Conservation (phyloP, 108 stramenopile genomes). For the Phaeodactylum tricornutum region DNA sequence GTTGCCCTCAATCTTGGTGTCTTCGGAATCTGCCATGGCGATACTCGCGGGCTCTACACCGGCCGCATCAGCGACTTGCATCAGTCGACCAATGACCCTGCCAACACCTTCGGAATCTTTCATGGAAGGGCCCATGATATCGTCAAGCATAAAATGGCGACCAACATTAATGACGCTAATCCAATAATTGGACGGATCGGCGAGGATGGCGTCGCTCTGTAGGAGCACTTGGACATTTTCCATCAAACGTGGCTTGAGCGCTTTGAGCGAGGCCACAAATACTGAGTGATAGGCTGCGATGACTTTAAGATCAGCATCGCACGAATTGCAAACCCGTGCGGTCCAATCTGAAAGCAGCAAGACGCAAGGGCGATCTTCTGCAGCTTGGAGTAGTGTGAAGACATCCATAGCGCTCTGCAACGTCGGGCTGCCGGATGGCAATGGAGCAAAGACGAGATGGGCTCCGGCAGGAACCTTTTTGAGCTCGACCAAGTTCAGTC, state of each 20-base stretch:
- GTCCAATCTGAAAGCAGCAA: constrained; percentile 81
- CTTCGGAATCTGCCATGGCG: constrained; percentile 26
- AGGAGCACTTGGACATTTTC: constrained; percentile 54
- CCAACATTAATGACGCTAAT: constrained; percentile 90
- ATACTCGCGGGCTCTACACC: constrained; percentile 62
- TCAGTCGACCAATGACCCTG: constrained; percentile 69
- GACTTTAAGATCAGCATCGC: constrained; percentile 71
- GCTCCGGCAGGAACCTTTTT: constrained; percentile 45
- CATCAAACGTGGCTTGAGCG: constrained; percentile 55
- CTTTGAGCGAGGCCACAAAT: constrained; percentile 43
- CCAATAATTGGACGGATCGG: constrained; percentile 91
- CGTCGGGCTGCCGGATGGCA: constrained; percentile 57
- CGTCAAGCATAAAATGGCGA: constrained; percentile 73
- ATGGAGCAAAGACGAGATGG: constrained; percentile 77
- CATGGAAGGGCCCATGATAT: constrained; percentile 74
- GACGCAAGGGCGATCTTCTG: constrained; percentile 31
- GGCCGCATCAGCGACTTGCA: constrained; percentile 75
- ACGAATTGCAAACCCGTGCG: constrained; percentile 66
- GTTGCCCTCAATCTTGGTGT: constrained; percentile 8
- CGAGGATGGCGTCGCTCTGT: constrained; percentile 81
- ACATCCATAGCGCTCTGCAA: constrained; percentile 69
- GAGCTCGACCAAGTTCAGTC: constrained; percentile 56
- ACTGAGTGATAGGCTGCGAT: constrained; percentile 70
- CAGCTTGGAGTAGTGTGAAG: constrained; percentile 19
- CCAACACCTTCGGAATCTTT: constrained; percentile 80